Evolutionary conservation across 768 basidiomycete species (phyloP), one percentile per base, ranked within the genome.

Genomic region (Tylopilus rubrobrunneus): DNA sequence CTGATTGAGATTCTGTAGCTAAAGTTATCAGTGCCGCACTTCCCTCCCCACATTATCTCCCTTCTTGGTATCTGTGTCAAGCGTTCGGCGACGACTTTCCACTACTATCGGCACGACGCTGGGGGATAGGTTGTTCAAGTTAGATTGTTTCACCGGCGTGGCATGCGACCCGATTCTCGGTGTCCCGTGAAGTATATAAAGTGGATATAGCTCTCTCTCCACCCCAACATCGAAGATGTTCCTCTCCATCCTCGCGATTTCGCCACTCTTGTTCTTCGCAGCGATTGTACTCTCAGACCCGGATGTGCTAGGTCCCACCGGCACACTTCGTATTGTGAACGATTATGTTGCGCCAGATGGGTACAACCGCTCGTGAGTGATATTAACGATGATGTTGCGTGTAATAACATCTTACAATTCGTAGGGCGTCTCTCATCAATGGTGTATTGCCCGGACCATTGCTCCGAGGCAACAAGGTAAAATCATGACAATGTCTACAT

Each of bases 271-370:
- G 25, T 9, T 44, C 2, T 52, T 50, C 12, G 34, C 43, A 17
- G 52, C 47, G 8, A 11, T 39, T 8, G 51, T 47, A 23, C 6
- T 36, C 21, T 23, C 43, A 15, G 44, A 42, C 36, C 21, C 49
- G 23, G 12, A 3, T 21, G 28, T 14, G 8, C 17, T 68, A 11
- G 60, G 62, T 17, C 59, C 67, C 21, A 51, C 55, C 4, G 45
- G n/a, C n/a, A n/a, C 8, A 39, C 37, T 39, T 39, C 37, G n/a
- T 39, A 4, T 39, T n/a, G 37, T 15, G 8, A 39, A 39, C 37
- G 17, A 19, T 3, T 8, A 39, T 9, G 17, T 39, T 39, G 9
- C 37, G 37, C 37, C 37, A n/a, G 37, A 39, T 4, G 37, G 37
- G n/a, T 19, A n/a, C 37, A 39, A n/a, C n/a, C n/a, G 37, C 8